A percentile compares a stretch with the other conserved stretches of the same genome.
Evolutionary conservation across 139 green algal genomes (phyloP).

Genomic region (Picochlorum sp.): DNA sequence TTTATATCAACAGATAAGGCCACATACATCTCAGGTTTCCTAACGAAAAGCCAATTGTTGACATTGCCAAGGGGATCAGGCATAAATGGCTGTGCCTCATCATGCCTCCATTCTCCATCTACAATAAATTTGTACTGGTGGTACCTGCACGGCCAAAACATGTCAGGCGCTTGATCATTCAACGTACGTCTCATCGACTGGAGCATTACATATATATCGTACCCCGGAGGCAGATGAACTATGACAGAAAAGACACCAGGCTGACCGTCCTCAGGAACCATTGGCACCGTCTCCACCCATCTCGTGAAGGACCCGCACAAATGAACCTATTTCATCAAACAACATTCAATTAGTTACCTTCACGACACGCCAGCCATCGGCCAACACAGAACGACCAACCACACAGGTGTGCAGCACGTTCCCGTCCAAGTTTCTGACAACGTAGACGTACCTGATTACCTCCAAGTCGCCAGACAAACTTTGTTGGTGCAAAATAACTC

Average conservation of each 20-base stretch:
- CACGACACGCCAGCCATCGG: no score
- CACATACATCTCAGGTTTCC: constrained; percentile 29
- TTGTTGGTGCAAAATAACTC: constrained; percentile 71
- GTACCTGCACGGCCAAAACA: constrained; percentile 56
- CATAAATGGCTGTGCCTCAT: constrained; percentile 93
- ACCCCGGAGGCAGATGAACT: constrained; percentile 85
- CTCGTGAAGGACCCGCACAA: constrained; percentile 92
- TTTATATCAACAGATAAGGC: not conserved
- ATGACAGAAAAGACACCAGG: constrained; percentile 72
- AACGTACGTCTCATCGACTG: not conserved
- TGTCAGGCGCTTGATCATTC: not conserved
- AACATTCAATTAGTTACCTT: not conserved
- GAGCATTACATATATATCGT: constrained; percentile 15
- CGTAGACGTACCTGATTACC: constrained; percentile 56
- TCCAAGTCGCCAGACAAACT: constrained; percentile 83
- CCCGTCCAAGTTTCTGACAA: no score
- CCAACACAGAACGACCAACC: no score
- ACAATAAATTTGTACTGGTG: constrained; percentile 99
- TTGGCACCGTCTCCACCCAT: constrained; percentile 93
- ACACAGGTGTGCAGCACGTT: no score
- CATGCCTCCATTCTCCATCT: constrained; percentile 96
- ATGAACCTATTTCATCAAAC: constrained; percentile 65
- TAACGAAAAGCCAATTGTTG: constrained; percentile 98
- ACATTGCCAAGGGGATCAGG: constrained; percentile 96
- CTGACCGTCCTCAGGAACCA: constrained; percentile 59